Evolutionary conservation across 305 asterid genomes (phyloP).

Genomic region (Ruellia speciosa): DNA sequence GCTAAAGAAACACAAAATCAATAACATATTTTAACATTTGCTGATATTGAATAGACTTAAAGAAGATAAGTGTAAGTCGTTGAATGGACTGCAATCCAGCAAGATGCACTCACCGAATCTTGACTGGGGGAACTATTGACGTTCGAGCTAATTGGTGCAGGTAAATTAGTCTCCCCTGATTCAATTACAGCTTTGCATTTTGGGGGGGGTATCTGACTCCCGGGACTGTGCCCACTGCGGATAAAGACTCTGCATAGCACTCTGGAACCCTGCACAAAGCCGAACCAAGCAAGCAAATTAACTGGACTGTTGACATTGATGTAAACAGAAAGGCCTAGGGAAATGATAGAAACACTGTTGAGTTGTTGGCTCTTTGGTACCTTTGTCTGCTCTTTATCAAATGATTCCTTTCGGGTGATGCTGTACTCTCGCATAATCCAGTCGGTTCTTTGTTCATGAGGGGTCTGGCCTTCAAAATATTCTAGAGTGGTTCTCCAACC

Average conservation of each 20-base stretch:
- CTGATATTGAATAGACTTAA: no score
- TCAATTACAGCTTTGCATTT: constrained; percentile 11
- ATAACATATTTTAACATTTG: no score
- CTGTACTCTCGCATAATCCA: constrained; percentile 62
- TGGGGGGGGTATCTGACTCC: constrained; percentile 10
- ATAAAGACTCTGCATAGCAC: constrained; percentile 45
- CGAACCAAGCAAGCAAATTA: constrained; percentile 29
- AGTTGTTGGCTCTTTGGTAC: constrained; percentile 23
- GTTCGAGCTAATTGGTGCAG: constrained; percentile 20
- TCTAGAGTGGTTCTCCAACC: constrained; percentile 57
- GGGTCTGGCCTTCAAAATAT: constrained; percentile 34
- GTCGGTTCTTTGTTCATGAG: constrained; percentile 30
- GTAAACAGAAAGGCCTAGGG: neutral
- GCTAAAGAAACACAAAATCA: neutral
- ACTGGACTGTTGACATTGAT: constrained; percentile 15
- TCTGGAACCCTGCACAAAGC: constrained; percentile 42
- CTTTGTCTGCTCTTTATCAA: constrained; percentile 28
- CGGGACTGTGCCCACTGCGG: constrained; percentile 16
- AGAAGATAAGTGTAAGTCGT: no score
- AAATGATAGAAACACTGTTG: neutral
- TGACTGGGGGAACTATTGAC: constrained; percentile 11
- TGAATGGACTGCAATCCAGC: no score
- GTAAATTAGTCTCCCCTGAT: constrained; percentile 8
- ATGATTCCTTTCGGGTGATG: constrained; percentile 26
- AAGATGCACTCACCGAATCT: constrained; percentile 8